Evolutionary conservation across 2,329 filamentous ascomycete species (phyloP).

Genomic region (Exophiala alcalophila): DNA sequence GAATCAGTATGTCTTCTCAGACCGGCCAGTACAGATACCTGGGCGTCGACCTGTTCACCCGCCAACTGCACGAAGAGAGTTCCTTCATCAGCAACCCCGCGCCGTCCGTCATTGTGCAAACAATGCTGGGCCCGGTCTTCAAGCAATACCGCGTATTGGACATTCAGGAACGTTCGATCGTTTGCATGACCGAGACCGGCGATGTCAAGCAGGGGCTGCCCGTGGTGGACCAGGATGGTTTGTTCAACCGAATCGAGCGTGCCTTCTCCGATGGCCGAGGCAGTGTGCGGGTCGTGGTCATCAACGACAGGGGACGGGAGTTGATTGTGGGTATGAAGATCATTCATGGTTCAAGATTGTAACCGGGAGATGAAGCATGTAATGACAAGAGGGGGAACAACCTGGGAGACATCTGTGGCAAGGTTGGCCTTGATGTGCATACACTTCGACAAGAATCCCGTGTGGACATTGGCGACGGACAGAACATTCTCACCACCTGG

Average conservation of each 20-base stretch:
- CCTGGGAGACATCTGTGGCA: constrained; percentile 1
- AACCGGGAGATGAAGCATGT: constrained; percentile 33
- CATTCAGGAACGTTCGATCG: constrained; percentile 81
- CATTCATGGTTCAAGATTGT: constrained; percentile 73
- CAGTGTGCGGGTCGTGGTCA: constrained; percentile 90
- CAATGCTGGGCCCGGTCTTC: constrained; percentile 98
- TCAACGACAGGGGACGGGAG: constrained; percentile 89
- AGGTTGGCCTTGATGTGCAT: constrained; percentile 5
- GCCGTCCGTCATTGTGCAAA: constrained; percentile 96
- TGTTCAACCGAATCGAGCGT: constrained; percentile 74
- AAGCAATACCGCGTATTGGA: constrained; percentile 99
- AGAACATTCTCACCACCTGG: no score
- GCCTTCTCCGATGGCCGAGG: constrained; percentile 90
- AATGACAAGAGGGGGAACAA: not conserved
- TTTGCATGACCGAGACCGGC: constrained; percentile 98
- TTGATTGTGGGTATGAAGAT: constrained; percentile 99
- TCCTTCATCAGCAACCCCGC: constrained; percentile 96
- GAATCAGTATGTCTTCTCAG: constrained; percentile 95
- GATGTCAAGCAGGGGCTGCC: constrained; percentile 97
- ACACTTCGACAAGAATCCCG: constrained; percentile 1
- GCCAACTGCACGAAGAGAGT: constrained; percentile 98
- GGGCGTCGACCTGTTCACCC: constrained; percentile 99
- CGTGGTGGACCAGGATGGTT: constrained; percentile 91
- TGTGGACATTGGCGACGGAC: constrained; percentile 2
- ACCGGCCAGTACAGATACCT: constrained; percentile 99